Evolutionary conservation across 2,329 filamentous ascomycete species (phyloP).

Genomic region (Graphilbum ipis-grandicollis): DNA sequence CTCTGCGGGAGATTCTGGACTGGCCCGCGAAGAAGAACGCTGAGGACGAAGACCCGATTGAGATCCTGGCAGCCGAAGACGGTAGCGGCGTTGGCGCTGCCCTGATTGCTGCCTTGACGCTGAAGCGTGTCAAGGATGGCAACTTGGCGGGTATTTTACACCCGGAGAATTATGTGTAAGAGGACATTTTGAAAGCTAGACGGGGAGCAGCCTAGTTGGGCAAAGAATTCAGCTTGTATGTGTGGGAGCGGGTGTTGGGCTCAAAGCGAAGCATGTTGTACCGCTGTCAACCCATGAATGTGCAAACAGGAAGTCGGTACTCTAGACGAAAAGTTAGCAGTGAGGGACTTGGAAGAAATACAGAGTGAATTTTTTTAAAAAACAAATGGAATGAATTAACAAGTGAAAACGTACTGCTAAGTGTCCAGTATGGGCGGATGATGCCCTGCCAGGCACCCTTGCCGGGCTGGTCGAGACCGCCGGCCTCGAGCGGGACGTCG

Average conservation of each 20-base stretch:
- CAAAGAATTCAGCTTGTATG: not conserved
- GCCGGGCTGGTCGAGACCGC: slow-evolving; percentile 44
- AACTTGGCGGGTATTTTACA: slow-evolving; percentile 48
- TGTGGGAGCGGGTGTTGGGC: too few species aligned
- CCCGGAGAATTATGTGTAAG: slow-evolving; percentile 40
- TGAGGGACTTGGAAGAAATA: too few species aligned
- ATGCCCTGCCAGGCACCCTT: slow-evolving; percentile 78
- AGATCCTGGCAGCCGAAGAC: slow-evolving; percentile 82
- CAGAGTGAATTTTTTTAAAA: too few species aligned
- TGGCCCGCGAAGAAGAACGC: slow-evolving; percentile 57
- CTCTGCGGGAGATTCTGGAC: slow-evolving; percentile 87
- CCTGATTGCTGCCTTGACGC: slow-evolving; percentile 63
- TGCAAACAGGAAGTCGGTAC: slow-evolving; percentile 60
- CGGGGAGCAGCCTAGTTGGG: not conserved
- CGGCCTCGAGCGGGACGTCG: slow-evolving; percentile 53
- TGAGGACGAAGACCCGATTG: slow-evolving; percentile 70
- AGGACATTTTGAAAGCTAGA: not conserved
- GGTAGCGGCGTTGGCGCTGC: slow-evolving; percentile 95
- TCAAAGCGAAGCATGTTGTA: not conserved
- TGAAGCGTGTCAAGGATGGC: slow-evolving; percentile 45
- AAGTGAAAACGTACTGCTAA: slow-evolving; percentile 41
- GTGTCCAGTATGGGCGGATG: slow-evolving; percentile 73
- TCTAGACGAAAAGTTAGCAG: slow-evolving; percentile 18
- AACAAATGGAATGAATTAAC: too few species aligned
- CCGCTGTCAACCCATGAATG: slow-evolving; percentile 41